Evolutionary conservation across 768 basidiomycete genomes (phyloP).

Genomic region (Xanthoconium stramineum): DNA sequence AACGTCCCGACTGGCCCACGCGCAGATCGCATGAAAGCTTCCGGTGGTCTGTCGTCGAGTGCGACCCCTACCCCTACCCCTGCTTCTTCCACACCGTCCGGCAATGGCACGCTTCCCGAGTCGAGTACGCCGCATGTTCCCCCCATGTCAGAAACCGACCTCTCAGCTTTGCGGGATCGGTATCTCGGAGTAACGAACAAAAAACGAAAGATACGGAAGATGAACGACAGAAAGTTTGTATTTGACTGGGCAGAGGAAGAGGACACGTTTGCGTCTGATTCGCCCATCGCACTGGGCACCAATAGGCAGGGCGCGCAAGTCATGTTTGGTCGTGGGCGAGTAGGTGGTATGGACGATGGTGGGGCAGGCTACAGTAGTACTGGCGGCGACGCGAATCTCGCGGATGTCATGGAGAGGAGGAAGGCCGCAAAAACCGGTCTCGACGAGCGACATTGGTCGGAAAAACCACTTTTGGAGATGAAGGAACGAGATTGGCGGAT

Average conservation of each 20-base stretch:
- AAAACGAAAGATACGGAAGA: slow-evolving; percentile 91
- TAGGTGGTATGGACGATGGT: slow-evolving; percentile 86
- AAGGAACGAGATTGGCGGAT: slow-evolving; percentile 99
- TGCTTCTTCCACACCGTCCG: slow-evolving; percentile 41
- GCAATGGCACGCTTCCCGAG: slow-evolving; percentile 31
- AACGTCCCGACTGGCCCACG: slow-evolving; percentile 85
- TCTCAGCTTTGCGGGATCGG: slow-evolving; percentile 81
- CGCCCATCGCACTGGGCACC: slow-evolving; percentile 65
- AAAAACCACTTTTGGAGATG: slow-evolving; percentile 88
- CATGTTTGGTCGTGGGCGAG: slow-evolving; percentile 82
- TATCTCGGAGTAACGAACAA: slow-evolving; percentile 95
- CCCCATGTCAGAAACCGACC: slow-evolving; percentile 77
- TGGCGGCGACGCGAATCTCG: slow-evolving; percentile 52
- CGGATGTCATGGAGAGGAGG: slow-evolving; percentile 79
- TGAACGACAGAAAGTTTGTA: slow-evolving; percentile 96
- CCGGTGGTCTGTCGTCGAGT: slow-evolving; percentile 31
- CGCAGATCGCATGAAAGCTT: slow-evolving; percentile 58
- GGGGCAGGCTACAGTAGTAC: slow-evolving; percentile 38
- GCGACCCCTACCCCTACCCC: slow-evolving; percentile 50
- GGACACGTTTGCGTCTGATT: slow-evolving; percentile 82
- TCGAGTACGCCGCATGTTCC: slow-evolving; percentile 45
- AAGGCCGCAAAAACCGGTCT: slow-evolving; percentile 76
- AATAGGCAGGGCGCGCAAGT: slow-evolving; percentile 80
- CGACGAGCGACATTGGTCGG: slow-evolving; percentile 97
- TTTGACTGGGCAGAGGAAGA: slow-evolving; percentile 99